phyloP scores from a whole-genome alignment of 2,329 filamentous ascomycete genomes.

The Chrysoporthe deuterocubensis region DNA sequence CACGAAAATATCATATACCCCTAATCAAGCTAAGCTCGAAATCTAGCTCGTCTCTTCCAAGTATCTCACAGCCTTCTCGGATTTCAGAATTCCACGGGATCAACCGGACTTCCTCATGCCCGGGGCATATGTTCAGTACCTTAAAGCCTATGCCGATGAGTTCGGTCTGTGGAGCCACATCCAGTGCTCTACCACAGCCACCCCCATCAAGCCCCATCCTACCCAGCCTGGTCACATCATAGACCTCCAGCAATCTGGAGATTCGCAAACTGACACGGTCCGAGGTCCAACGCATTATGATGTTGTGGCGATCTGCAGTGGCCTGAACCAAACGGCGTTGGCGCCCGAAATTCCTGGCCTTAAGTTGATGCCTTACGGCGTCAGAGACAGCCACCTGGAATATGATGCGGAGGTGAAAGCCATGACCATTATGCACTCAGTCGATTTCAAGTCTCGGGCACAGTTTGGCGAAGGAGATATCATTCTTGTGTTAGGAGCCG shows the following conservation, averaged over 20 bases:
- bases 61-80: conserved; percentile 51
- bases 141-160: conserved; percentile 40
- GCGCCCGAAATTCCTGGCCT: conserved; percentile 36
- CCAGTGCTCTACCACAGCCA: conserved; percentile 37
- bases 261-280: background rate
- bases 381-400: background rate
- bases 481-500: conserved; percentile 42
- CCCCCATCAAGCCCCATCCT: conserved; percentile 21
- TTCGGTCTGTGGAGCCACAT: conserved; percentile 42
- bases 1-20: too few relatives aligned
- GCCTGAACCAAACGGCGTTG: conserved; percentile 41
- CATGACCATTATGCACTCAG: conserved; percentile 39
- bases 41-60: conserved; percentile 47
- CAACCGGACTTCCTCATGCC: conserved; percentile 43
- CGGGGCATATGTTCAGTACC: conserved; percentile 40
- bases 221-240: background rate
- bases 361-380: background rate
- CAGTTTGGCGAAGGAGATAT: conserved; percentile 41
- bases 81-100: conserved; percentile 42
- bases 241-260: background rate
- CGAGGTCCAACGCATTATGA: conserved; percentile 29
- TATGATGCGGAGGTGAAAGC: background rate
- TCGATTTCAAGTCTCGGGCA: conserved; percentile 40
- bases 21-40: background rate
- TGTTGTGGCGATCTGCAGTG: conserved; percentile 45